Percentiles rank a stretch among this genome's conserved stretches.
Conservation (phyloP, 1,284 basidiomycete genomes). For the Paramarasmius palmivorus region DNA sequence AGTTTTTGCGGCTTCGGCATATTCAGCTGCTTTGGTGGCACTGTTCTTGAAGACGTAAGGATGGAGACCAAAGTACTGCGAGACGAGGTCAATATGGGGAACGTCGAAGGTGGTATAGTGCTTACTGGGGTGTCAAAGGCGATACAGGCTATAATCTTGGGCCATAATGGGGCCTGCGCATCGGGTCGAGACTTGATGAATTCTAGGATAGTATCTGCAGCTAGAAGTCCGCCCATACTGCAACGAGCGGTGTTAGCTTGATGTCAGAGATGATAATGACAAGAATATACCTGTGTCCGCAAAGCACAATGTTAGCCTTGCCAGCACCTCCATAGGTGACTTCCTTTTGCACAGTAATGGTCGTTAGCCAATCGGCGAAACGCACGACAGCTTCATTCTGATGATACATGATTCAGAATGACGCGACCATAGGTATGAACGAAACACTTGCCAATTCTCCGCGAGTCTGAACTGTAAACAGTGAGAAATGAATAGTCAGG, state of each 20-base stretch:
- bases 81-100: conserved; percentile 7
- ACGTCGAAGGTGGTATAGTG: conserved; percentile 9
- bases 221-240: conserved; percentile 90
- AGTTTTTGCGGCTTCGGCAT: conserved; percentile 67
- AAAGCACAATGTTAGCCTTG: conserved; percentile 80
- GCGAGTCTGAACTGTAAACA: conserved; percentile 58
- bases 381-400: conserved; percentile 79
- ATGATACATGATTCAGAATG: conserved; percentile 6
- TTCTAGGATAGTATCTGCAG: conserved; percentile 81
- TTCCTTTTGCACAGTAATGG: conserved; percentile 77
- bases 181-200: conserved; percentile 70
- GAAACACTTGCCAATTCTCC: conserved; percentile 73
- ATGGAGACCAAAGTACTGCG: conserved; percentile 83
- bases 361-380: conserved; percentile 89
- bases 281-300: conserved; percentile 80
- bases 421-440: conserved; percentile 7
- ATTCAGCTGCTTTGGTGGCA: conserved; percentile 75
- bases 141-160: conserved; percentile 76
- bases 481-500: conserved; percentile 6
- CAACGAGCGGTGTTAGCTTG: neutral
- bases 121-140: conserved; percentile 92
- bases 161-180: conserved; percentile 73
- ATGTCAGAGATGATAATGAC: neutral
- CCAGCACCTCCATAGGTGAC: conserved; percentile 75
- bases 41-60: conserved; percentile 86